phyloP scores from a whole-genome alignment of 495 filamentous ascomycete genomes.

The Tuber magnatum region DNA sequence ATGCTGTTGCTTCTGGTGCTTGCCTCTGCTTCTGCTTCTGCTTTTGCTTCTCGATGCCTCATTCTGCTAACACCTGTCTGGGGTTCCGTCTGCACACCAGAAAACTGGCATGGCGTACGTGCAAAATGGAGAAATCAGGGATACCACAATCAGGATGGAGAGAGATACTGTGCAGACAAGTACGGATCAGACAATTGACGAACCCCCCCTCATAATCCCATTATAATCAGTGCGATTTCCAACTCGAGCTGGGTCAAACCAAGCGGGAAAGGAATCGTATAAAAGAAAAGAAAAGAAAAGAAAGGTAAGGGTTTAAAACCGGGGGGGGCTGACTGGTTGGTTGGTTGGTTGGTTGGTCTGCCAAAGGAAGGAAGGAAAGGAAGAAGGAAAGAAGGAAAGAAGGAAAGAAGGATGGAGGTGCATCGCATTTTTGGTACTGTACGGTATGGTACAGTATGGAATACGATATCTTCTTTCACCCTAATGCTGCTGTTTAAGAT shows the following conservation, averaged over 20 bases:
- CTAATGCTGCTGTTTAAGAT: too few species aligned
- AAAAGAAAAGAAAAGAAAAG: slow-evolving; percentile 16
- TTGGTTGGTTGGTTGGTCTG: too few species aligned
- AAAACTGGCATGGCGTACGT: neutral
- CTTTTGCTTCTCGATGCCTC: neutral
- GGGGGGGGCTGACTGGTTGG: too few species aligned
- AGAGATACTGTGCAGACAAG: neutral
- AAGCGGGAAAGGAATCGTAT: too few species aligned
- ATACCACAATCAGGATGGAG: neutral
- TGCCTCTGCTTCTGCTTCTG: neutral
- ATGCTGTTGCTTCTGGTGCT: slow-evolving; percentile 1
- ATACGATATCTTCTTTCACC: too few species aligned
- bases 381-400: slow-evolving; percentile 13
- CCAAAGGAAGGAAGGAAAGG: neutral
- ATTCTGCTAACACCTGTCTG: neutral
- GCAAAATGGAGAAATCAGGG: neutral
- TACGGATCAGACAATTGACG: neutral
- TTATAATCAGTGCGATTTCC: neutral
- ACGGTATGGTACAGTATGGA: too few species aligned
- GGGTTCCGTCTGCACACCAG: neutral
- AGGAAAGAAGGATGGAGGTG: too few species aligned
- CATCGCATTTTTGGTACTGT: too few species aligned
- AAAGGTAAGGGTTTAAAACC: too few species aligned
- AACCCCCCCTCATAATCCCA: slow-evolving; percentile 20
- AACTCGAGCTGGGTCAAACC: neutral